These are phyloP conservation scores for Geotrichum restrictum DNA, from an alignment of 1,139 yeast genomes.

Conservation along the genomic window DNA sequence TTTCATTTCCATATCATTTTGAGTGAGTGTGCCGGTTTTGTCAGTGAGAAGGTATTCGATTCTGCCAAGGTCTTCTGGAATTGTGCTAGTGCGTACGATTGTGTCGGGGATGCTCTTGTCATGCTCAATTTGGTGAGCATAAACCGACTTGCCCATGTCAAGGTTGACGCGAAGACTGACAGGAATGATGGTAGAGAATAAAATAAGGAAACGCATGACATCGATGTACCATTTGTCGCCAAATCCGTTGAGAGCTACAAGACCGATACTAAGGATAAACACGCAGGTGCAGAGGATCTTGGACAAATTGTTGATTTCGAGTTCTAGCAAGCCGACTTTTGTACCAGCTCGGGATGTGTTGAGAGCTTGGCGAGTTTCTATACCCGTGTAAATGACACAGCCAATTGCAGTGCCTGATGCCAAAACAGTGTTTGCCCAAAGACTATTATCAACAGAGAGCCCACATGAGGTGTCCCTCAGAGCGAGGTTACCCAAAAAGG, in stretches of 20 bases:
- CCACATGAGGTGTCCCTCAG: constrained; percentile 58
- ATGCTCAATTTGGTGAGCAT: constrained; percentile 90
- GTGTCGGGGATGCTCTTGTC: constrained; percentile 79
- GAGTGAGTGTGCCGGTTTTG: constrained; percentile 96
- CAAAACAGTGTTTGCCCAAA: constrained; percentile 97
- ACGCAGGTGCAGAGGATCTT: constrained; percentile 87
- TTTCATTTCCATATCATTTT: constrained; percentile 95
- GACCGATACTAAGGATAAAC: constrained; percentile 65
- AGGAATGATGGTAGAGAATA: constrained; percentile 93
- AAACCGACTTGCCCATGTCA: constrained; percentile 92
- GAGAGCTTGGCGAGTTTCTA: constrained; percentile 89
- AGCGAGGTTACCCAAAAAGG: constrained; percentile 68
- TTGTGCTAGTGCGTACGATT: constrained; percentile 92
- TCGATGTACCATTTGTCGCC: constrained; percentile 81
- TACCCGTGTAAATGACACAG: constrained; percentile 83
- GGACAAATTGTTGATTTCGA: constrained; percentile 84
- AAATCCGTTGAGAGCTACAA: constrained; percentile 80
- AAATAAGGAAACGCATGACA: constrained; percentile 82
- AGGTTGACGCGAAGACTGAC: constrained; percentile 90
- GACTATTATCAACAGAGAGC: constrained; percentile 78
- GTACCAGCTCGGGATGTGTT: constrained; percentile 88
- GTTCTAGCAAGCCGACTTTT: constrained; percentile 81
- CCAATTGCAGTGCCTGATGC: constrained; percentile 93
- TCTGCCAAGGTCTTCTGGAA: constrained; percentile 96
- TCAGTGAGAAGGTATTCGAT: constrained; percentile 89